Evolutionary conservation across 2,329 filamentous ascomycete species (phyloP).

Genomic region (Xylaria sp.): DNA sequence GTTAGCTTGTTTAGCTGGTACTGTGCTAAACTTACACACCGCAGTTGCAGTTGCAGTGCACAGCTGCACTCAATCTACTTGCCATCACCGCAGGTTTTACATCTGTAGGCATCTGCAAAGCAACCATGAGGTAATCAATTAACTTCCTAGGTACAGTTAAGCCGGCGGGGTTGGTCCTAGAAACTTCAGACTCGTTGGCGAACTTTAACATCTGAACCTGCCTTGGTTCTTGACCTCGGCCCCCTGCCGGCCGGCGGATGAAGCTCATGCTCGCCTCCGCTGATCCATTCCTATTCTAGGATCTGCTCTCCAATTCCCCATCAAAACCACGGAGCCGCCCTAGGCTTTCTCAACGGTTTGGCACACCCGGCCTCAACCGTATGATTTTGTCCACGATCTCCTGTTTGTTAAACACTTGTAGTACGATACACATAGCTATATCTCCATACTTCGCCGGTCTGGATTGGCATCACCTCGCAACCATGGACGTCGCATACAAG

Average conservation of each 20-base stretch:
- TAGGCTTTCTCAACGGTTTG: slow-evolving; percentile 6
- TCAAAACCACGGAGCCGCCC: slow-evolving; percentile 33
- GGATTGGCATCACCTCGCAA: slow-evolving; percentile 21
- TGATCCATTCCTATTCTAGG: slow-evolving; percentile 33
- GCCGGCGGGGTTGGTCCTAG: no score
- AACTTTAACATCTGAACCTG: neutral
- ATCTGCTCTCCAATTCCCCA: slow-evolving; percentile 34
- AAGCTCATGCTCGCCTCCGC: slow-evolving; percentile 28
- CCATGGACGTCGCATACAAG: slow-evolving; percentile 71
- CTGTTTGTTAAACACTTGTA: neutral
- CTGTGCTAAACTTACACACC: no score
- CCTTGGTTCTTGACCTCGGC: slow-evolving; percentile 12
- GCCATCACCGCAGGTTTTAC: neutral
- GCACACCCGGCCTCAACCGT: slow-evolving; percentile 8
- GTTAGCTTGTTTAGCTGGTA: no score
- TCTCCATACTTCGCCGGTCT: neutral
- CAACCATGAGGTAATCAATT: neutral
- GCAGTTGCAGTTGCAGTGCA: no score
- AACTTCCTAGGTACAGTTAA: neutral
- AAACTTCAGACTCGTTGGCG: no score
- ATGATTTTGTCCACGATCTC: slow-evolving; percentile 15
- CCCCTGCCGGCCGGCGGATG: slow-evolving; percentile 21
- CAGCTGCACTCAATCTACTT: no score
- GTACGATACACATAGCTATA: neutral
- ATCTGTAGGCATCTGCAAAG: neutral